These are phyloP conservation scores for Penicillium sp. DNA, from an alignment of 2,329 filamentous ascomycete genomes.

Conservation along the genomic window DNA sequence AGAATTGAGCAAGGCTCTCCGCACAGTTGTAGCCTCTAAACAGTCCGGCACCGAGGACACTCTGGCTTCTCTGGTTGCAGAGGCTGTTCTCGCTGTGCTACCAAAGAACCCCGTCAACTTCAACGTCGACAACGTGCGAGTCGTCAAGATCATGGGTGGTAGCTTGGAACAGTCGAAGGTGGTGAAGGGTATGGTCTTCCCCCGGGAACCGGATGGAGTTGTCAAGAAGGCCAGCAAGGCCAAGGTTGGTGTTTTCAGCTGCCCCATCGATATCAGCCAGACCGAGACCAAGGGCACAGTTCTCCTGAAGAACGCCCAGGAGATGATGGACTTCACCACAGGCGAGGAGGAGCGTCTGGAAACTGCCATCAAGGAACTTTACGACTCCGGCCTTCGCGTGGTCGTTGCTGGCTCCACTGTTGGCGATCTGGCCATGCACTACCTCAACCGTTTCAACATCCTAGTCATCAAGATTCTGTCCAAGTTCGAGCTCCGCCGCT, in stretches of 20 bases:
- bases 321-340: slow-evolving; percentile 98
- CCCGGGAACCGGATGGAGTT: slow-evolving; percentile 86
- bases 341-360: slow-evolving; percentile 94
- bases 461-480: slow-evolving; percentile 94
- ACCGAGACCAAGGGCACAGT: slow-evolving; percentile 99
- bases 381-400: slow-evolving; percentile 89
- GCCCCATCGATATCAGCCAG: slow-evolving; percentile 90
- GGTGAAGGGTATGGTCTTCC: slow-evolving; percentile 97
- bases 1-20: slow-evolving; percentile 91
- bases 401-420: slow-evolving; percentile 91
- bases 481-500: slow-evolving; percentile 92
- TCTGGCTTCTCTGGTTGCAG: slow-evolving; percentile 81
- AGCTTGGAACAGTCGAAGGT: slow-evolving; percentile 91
- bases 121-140: slow-evolving; percentile 97
- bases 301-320: slow-evolving; percentile 91
- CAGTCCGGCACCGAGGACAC: slow-evolving; percentile 91
- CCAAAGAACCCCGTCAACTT: slow-evolving; percentile 95
- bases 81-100: slow-evolving; percentile 78
- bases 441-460: slow-evolving; percentile 95
- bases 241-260: slow-evolving; percentile 96
- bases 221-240: slow-evolving; percentile 89
- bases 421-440: slow-evolving; percentile 93
- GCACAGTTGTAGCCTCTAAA: slow-evolving; percentile 94
- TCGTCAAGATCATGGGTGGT: slow-evolving; percentile 99
- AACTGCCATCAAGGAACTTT: slow-evolving; percentile 85